phyloP scores from a whole-genome alignment of 2,329 filamentous ascomycete species.

The Colletotrichum sp. region DNA sequence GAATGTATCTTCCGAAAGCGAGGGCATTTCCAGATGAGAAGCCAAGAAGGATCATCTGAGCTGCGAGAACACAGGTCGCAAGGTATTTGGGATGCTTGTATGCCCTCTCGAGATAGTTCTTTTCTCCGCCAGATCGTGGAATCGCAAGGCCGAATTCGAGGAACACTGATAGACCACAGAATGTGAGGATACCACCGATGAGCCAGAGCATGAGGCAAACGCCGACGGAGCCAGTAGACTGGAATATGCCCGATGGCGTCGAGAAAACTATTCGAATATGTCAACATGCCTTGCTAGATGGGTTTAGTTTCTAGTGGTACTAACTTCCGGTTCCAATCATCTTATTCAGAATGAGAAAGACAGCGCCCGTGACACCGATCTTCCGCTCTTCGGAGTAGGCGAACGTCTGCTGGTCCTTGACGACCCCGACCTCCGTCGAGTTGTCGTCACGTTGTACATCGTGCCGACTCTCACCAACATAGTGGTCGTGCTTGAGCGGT shows the following conservation, averaged over 20 bases:
- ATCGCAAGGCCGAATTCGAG: constrained; percentile 69
- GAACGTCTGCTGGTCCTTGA: constrained; percentile 33
- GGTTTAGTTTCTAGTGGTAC: background rate
- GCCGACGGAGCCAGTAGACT: constrained; percentile 57
- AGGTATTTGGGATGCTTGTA: constrained; percentile 64
- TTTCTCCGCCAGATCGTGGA: constrained; percentile 67
- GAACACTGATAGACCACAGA: constrained; percentile 64
- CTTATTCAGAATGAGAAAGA: constrained; percentile 62
- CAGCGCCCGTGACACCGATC: constrained; percentile 56
- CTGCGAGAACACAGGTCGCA: constrained; percentile 62
- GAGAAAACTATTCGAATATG: constrained; percentile 49
- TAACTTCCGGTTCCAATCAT: constrained; percentile 64
- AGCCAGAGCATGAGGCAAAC: constrained; percentile 40
- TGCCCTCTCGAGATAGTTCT: constrained; percentile 70
- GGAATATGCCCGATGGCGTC: constrained; percentile 58
- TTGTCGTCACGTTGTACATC: background rate
- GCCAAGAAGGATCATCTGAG: constrained; percentile 66
- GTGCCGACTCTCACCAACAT: background rate
- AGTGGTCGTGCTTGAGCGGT: constrained; percentile 2
- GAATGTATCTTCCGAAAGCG: constrained; percentile 63
- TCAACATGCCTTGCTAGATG: background rate
- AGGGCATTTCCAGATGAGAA: constrained; percentile 65
- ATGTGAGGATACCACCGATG: constrained; percentile 54
- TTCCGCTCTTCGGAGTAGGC: constrained; percentile 47
- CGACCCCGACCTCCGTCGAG: background rate